Conservation (phyloP, 306 rosid species). For the Fragaria iinumae region DNA sequence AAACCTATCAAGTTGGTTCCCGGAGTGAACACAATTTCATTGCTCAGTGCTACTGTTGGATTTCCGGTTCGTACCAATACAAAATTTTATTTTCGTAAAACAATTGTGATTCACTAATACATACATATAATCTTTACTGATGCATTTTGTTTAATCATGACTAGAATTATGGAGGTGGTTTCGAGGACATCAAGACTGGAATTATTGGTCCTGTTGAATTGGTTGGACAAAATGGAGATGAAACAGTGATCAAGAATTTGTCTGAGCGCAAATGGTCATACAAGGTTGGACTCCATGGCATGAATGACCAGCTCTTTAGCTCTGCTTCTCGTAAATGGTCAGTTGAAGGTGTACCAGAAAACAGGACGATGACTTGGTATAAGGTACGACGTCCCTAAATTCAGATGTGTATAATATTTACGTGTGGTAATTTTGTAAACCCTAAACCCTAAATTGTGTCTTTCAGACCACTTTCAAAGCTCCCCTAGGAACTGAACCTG, state of each 20-base stretch:
- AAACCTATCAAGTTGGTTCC: constrained; percentile 29
- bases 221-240: constrained; percentile 39
- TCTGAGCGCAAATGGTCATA: constrained; percentile 45
- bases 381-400: constrained; percentile 31
- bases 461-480: constrained; percentile 49
- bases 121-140: not conserved
- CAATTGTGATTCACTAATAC: not conserved
- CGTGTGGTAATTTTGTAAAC: not conserved
- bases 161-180: constrained; percentile 44
- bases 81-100: not conserved
- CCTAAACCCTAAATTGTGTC: not conserved
- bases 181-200: constrained; percentile 39
- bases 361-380: constrained; percentile 58
- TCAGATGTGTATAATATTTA: not conserved
- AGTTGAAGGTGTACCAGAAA: constrained; percentile 9
- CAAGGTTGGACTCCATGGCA: constrained; percentile 47
- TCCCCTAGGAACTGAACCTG: constrained; percentile 48
- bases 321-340: constrained; percentile 41
- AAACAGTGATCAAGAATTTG: constrained; percentile 41
- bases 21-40: constrained; percentile 41
- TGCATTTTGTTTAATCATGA: not conserved
- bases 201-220: constrained; percentile 41
- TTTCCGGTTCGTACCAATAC: constrained; percentile 19
- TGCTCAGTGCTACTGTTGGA: constrained; percentile 53
- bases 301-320: constrained; percentile 24